Base-by-base conservation (phyloP, 2,329 filamentous ascomycete species). In the Alternaria arborescens region DNA sequence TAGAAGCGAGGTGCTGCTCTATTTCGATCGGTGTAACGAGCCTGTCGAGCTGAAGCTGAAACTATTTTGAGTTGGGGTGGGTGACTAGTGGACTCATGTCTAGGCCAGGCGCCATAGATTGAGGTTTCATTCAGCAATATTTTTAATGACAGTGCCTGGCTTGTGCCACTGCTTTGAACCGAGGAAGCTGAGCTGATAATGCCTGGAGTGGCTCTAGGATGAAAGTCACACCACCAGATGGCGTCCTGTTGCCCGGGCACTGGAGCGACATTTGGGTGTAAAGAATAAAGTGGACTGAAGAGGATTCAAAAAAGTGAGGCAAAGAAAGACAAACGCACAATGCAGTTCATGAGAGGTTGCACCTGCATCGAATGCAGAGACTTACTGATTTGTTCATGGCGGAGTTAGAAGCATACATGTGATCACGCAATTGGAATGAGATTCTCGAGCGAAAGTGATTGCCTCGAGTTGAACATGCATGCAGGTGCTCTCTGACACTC, bases 11-110 rank as follows among this genome's bases (percentile, higher is more conserved):
- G 40, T 12, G 46, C 18, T 24, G 30, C 12, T 50, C 18, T 8
- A 18, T 38, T 28, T 50, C 34, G n/a, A 46, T 52, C 20, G 14
- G 38, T 46, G 41, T 44, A 36, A 48, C 40, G 26, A 22, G 32
- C n/a, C 26, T 60, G 38, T 40, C 46, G n/a, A 34, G 41, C 41
- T 52, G 47, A 47, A 36, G 20, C 28, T 52, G 47, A 30, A 32
- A 30, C 52, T 36, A 57, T 42, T 52, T 34, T 34, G 22, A 47
- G 41, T 22, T 24, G 12, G 28, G 14, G n/a, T 22, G 16, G 26
- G 22, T 52, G 30, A 32, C 41, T 42, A 26, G 24, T 47, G 34
- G 16, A 28, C 30, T 44, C 20, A 30, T 42, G 52, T 43, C 44
- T 12, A 42, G n/a, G 24, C 20, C 40, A 42, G 20, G 20, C 40